Percentiles rank a stretch among this genome's conserved stretches.
Conservation (phyloP, 2,329 filamentous ascomycete species). For the Xylaria sp. region DNA sequence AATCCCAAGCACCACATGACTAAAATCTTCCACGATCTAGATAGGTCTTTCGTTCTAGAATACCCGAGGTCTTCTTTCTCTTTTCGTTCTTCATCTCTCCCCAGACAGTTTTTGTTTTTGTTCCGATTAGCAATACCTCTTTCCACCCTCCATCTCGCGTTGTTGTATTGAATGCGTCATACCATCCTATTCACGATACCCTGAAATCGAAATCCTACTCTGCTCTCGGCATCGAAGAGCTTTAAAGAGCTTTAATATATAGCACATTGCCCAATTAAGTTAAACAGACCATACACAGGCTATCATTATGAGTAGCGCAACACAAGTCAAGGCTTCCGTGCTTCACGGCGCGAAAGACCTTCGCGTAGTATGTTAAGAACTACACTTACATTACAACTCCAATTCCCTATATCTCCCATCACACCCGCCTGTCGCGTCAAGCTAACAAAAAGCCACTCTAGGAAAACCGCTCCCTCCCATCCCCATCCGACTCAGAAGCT, state of each 20-base stretch:
- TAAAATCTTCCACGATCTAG: conserved; percentile 12
- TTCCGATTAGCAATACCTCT: not conserved
- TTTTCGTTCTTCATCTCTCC: too few relatives aligned
- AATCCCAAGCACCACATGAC: not conserved
- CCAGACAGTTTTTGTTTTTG: not conserved
- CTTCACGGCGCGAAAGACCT: conserved; percentile 59
- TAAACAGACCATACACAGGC: not conserved
- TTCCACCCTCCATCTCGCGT: not conserved
- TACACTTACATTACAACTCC: not conserved
- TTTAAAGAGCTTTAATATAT: too few relatives aligned
- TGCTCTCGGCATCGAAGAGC: too few relatives aligned
- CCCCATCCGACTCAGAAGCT: conserved; percentile 63
- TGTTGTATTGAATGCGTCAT: not conserved
- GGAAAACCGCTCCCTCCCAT: conserved; percentile 60
- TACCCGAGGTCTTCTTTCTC: not conserved
- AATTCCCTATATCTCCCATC: not conserved
- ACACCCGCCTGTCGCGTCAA: not conserved
- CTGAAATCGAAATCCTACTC: not conserved
- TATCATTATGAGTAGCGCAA: conserved; percentile 16
- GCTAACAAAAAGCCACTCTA: not conserved
- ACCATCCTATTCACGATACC: not conserved
- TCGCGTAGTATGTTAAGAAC: conserved; percentile 49
- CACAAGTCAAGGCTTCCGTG: conserved; percentile 52
- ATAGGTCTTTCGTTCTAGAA: not conserved
- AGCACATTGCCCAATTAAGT: not conserved